phyloP scores from a whole-genome alignment of 352 stramenopile species.

The Globisporangium ultimum region DNA sequence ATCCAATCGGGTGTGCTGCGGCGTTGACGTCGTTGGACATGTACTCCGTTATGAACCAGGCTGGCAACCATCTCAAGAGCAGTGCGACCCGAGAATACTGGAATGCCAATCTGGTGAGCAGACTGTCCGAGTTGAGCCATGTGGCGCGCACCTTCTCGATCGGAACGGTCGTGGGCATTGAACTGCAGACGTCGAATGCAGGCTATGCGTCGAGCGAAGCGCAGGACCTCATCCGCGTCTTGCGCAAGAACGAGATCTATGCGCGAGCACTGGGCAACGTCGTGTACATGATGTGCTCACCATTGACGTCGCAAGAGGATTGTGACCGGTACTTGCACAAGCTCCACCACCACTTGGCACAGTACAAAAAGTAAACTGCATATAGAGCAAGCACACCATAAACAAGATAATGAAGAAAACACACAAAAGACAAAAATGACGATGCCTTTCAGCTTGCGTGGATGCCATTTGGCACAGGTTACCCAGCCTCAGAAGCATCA shows the following conservation, averaged over 20 bases:
- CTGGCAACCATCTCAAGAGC: not conserved
- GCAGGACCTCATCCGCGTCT: slow-evolving; percentile 51
- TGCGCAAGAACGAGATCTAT: slow-evolving; percentile 70
- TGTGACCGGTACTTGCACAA: slow-evolving; percentile 56
- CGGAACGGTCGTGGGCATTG: slow-evolving; percentile 74
- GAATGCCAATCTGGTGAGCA: slow-evolving; percentile 36
- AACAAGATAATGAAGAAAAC: too few species aligned
- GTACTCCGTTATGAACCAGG: slow-evolving; percentile 65
- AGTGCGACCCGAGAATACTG: slow-evolving; percentile 48
- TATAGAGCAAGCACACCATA: too few species aligned
- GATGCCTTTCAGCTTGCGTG: too few species aligned
- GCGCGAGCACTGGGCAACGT: slow-evolving; percentile 79
- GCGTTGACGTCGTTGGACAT: slow-evolving; percentile 87
- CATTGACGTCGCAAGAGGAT: slow-evolving; percentile 58
- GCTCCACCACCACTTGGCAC: slow-evolving; percentile 41
- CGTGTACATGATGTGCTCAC: slow-evolving; percentile 86
- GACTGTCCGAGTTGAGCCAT: slow-evolving; percentile 46
- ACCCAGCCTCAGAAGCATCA: too few species aligned
- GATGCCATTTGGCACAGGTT: too few species aligned
- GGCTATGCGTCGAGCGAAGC: slow-evolving; percentile 72
- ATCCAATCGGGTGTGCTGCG: slow-evolving; percentile 88
- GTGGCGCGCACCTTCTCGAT: slow-evolving; percentile 72
- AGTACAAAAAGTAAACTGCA: slow-evolving; percentile 9
- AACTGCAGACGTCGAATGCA: slow-evolving; percentile 49
- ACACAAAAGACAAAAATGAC: too few species aligned